These are phyloP conservation scores for Didymella arachidicola DNA, from an alignment of 2,329 filamentous ascomycete genomes.

Conservation along the genomic window DNA sequence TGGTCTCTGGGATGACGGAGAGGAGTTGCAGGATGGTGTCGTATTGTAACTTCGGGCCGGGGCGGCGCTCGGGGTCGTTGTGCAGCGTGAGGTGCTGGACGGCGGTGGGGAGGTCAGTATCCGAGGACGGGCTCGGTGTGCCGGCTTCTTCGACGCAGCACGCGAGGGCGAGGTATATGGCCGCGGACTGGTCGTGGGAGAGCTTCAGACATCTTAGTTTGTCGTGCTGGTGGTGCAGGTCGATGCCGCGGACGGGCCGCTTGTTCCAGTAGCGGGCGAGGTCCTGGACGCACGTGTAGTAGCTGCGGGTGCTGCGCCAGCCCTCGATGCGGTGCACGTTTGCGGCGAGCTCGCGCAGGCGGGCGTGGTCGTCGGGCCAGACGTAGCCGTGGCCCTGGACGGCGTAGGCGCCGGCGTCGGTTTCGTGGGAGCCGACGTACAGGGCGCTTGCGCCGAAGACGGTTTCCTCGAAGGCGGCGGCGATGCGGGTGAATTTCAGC, in stretches of 20 bases:
- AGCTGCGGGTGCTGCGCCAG: slow-evolving; percentile 94
- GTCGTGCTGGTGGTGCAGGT: slow-evolving; percentile 92
- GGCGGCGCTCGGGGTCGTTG: slow-evolving; percentile 35
- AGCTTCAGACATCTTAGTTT: slow-evolving; percentile 84
- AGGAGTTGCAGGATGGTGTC: slow-evolving; percentile 67
- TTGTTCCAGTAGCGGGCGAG: slow-evolving; percentile 49
- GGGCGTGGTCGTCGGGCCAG: slow-evolving; percentile 83
- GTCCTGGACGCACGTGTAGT: slow-evolving; percentile 88
- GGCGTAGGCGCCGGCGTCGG: slow-evolving; percentile 55
- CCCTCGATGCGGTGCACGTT: slow-evolving; percentile 94
- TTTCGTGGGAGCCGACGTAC: slow-evolving; percentile 80
- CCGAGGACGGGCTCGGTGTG: slow-evolving; percentile 4
- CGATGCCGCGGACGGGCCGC: slow-evolving; percentile 77
- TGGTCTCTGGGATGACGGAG: slow-evolving; percentile 81
- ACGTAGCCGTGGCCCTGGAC: slow-evolving; percentile 90
- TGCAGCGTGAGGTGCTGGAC: slow-evolving; percentile 35
- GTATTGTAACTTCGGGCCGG: slow-evolving; percentile 44
- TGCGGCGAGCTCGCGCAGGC: slow-evolving; percentile 85
- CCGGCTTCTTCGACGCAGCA: slow-evolving; percentile 68
- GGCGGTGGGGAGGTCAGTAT: slow-evolving; percentile 29
- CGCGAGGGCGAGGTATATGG: slow-evolving; percentile 83
- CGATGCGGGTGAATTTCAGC: slow-evolving; percentile 89
- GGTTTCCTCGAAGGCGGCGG: slow-evolving; percentile 92
- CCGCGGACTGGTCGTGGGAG: slow-evolving; percentile 75
- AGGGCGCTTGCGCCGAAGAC: slow-evolving; percentile 94